Evolutionary conservation across 495 filamentous ascomycete species (phyloP), one percentile per base, ranked within the genome.

Genomic region (Opeltia flavorubescens): DNA sequence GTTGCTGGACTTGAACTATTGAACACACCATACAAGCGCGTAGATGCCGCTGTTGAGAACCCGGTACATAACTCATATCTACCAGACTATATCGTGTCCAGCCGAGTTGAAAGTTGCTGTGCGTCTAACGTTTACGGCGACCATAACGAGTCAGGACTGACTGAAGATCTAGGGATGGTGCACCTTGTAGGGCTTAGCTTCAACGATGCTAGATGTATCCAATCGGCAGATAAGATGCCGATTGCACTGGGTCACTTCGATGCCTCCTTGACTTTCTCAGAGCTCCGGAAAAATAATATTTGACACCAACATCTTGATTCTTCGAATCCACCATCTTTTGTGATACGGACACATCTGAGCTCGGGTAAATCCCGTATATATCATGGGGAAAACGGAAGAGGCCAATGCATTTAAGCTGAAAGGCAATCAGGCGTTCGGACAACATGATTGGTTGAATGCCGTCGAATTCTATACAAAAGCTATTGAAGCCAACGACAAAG

Each of bases 11-110:
- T 68, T 89, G 86, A 46, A 98, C 84, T 56, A 95, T 81, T 5
- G 84, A 84, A 75, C 91, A 98, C 50, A 95, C 86, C 91, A 98
- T 95, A 71, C 91, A 98, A 48, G 91, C 91, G 56, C 91, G 88
- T 36, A 94, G 75, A 54, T 84, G 78, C 64, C 87, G 84, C 66
- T 76, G 72, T 43, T 59, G 62, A 31, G 29, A 40, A 9, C 54
- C 51, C 5, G 59, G 45, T 6, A 62, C 59, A 42, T 53, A 61
- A 20, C 7, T 23, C 56, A 60, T 57, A 50, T n/a, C n/a, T n/a
- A n/a, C n/a, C n/a, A n/a, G n/a, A n/a, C n/a, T n/a, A n/a, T n/a
- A 12, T 36, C 34, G 34, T 36, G 11, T 36, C n/a, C n/a, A n/a
- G n/a, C n/a, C n/a, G n/a, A n/a, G n/a, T n/a, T n/a, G n/a, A n/a